Conservation (phyloP, 306 rosid species). For the Vigna hirtella region DNA sequence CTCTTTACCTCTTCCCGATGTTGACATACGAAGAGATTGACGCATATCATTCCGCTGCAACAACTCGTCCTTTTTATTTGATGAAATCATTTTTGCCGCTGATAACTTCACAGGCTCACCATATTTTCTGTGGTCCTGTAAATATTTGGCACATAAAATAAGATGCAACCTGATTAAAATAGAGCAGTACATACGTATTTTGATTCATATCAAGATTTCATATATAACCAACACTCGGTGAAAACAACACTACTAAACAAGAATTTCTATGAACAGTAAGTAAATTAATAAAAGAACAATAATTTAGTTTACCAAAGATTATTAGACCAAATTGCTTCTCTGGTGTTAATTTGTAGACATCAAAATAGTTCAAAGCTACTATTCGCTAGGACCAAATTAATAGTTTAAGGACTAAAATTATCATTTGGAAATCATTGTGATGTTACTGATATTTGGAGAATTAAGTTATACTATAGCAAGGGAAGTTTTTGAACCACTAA, state of each 20-base stretch:
- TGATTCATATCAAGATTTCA: constrained; percentile 17
- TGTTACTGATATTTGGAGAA: constrained; percentile 9
- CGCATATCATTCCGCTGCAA: constrained; percentile 58
- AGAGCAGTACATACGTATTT: constrained; percentile 5
- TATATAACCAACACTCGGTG: not conserved
- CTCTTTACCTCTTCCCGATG: constrained; percentile 76
- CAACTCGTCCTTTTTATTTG: constrained; percentile 55
- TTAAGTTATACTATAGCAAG: not conserved
- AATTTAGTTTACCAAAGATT: not conserved
- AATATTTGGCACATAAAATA: constrained; percentile 33
- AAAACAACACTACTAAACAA: constrained; percentile 10
- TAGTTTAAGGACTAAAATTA: not conserved
- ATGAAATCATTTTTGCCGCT: constrained; percentile 51
- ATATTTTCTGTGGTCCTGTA: constrained; percentile 52
- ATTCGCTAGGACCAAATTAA: not conserved
- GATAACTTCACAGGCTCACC: constrained; percentile 59
- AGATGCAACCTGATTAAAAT: constrained; percentile 22
- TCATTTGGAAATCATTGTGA: not conserved
- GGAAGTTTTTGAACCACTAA: not conserved
- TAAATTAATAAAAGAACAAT: not conserved
- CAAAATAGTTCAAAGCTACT: not conserved
- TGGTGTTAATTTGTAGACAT: not conserved
- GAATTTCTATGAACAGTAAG: not conserved
- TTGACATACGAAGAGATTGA: constrained; percentile 62
- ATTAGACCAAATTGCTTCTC: not conserved